A percentile compares a stretch with the other conserved stretches of the same genome.
phyloP scores from a whole-genome alignment of 768 basidiomycete genomes.

The Termitomyces sp. region DNA sequence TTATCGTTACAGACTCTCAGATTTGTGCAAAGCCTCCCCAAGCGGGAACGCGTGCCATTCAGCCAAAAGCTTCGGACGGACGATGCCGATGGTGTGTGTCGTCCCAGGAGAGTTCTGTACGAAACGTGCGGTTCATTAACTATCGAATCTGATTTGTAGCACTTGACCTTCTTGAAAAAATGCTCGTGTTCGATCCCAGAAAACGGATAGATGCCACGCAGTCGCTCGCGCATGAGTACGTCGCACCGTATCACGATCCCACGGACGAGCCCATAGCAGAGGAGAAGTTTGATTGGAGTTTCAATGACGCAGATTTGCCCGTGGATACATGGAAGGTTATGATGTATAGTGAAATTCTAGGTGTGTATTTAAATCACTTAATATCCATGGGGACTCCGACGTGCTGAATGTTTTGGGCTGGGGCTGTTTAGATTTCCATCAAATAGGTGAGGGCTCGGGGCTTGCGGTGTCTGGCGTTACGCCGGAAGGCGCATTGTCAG shows the following conservation, averaged over 20 bases:
- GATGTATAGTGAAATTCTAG: constrained; percentile 99
- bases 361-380: constrained; percentile 38
- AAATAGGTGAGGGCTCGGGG: neutral
- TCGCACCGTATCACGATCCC: constrained; percentile 96
- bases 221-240: constrained; percentile 89
- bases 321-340: constrained; percentile 99
- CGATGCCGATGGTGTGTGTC: constrained; percentile 72
- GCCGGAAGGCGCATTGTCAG: constrained; percentile 60
- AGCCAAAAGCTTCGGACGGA: constrained; percentile 85
- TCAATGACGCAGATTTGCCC: constrained; percentile 98
- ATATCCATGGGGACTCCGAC: too few species aligned
- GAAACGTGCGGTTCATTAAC: neutral
- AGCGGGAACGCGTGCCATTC: constrained; percentile 94
- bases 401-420: neutral
- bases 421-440: neutral
- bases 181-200: constrained; percentile 98
- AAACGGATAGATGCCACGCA: constrained; percentile 94
- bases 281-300: constrained; percentile 98
- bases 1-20: constrained; percentile 72
- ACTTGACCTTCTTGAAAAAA: constrained; percentile 93
- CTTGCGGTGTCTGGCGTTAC: constrained; percentile 40
- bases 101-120: neutral
- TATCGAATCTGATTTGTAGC: constrained; percentile 38
- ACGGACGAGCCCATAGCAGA: constrained; percentile 93
- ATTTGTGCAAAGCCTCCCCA: constrained; percentile 97